These are phyloP conservation scores for Posidonia australis DNA, from an alignment of 106 monocot genomes.

Conservation along the genomic window DNA sequence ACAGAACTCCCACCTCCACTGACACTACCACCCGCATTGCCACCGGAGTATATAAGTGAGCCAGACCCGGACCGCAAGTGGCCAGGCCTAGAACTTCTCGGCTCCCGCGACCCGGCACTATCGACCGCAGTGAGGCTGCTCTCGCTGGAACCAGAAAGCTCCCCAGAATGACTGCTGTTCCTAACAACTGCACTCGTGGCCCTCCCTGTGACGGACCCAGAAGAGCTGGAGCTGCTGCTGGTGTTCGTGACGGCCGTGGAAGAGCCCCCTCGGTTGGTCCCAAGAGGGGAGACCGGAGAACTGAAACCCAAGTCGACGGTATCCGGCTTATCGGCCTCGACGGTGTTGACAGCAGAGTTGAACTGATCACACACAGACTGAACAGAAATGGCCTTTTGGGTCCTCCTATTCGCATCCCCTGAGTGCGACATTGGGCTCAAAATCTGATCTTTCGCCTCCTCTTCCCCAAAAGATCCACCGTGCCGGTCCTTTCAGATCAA, in stretches of 20 bases:
- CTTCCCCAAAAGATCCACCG: neutral
- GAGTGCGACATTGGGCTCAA: conserved; percentile 3
- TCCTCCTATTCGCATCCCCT: neutral
- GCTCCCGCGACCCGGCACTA: neutral
- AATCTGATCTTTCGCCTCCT: neutral
- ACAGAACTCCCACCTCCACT: neutral
- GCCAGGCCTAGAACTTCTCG: conserved; percentile 5
- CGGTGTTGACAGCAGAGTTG: conserved; percentile 4
- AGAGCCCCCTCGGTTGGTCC: conserved; percentile 1
- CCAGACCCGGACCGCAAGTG: conserved; percentile 19
- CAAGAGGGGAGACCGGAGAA: conserved; percentile 23
- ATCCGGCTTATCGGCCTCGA: conserved; percentile 17
- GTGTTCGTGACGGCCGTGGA: conserved; percentile 12
- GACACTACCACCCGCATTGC: neutral
- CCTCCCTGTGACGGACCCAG: conserved; percentile 16
- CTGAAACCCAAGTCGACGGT: conserved; percentile 10
- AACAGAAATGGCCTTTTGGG: conserved; percentile 1
- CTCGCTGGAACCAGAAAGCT: conserved; percentile 11
- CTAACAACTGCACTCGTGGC: neutral
- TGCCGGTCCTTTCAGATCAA: neutral
- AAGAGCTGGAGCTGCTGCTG: conserved; percentile 32
- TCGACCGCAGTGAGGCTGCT: neutral
- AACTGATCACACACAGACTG: conserved; percentile 5
- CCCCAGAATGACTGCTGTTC: conserved; percentile 30
- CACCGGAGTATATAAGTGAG: conserved; percentile 15